Evolutionary conservation across 208 protist genomes (phyloP).

Genomic region (Acanthamoeba healyi): DNA sequence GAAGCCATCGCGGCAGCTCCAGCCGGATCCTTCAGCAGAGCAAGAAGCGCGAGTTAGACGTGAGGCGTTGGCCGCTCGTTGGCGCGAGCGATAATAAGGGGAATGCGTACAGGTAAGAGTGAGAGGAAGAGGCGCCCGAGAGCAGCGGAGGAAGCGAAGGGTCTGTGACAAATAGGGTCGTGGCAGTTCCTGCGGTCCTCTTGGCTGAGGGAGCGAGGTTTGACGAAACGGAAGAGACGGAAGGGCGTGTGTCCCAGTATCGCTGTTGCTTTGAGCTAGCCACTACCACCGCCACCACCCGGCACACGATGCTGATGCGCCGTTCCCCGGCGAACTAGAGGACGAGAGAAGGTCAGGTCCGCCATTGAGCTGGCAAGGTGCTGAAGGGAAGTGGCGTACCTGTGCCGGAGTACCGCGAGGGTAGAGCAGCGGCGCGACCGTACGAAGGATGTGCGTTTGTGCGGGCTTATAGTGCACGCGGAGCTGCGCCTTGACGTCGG

Average conservation of each 20-base stretch:
- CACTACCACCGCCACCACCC: background rate
- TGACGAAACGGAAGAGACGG: background rate
- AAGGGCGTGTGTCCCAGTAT: background rate
- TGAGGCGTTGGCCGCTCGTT: too few species aligned
- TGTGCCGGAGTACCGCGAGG: background rate
- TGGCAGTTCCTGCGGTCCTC: background rate
- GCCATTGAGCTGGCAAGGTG: background rate
- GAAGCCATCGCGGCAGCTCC: background rate
- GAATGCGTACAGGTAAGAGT: conserved; percentile 28
- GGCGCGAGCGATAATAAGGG: too few species aligned
- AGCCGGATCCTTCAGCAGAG: background rate
- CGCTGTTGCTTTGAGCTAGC: background rate
- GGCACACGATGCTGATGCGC: conserved; percentile 34
- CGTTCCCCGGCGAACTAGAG: background rate
- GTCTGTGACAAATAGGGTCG: conserved; percentile 1
- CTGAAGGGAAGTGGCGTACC: background rate
- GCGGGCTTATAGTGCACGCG: background rate
- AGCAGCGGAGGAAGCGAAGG: background rate
- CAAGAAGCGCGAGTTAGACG: too few species aligned
- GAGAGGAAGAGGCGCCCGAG: background rate
- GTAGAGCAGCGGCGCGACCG: background rate
- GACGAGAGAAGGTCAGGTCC: background rate
- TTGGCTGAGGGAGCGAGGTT: background rate
- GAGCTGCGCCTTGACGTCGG: background rate
- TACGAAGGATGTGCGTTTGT: conserved; percentile 10